A percentile compares a stretch with the other conserved stretches of the same genome.
These are phyloP conservation scores for Metarhizium sp. DNA, from an alignment of 2,329 filamentous ascomycete species.

Conservation along the genomic window DNA sequence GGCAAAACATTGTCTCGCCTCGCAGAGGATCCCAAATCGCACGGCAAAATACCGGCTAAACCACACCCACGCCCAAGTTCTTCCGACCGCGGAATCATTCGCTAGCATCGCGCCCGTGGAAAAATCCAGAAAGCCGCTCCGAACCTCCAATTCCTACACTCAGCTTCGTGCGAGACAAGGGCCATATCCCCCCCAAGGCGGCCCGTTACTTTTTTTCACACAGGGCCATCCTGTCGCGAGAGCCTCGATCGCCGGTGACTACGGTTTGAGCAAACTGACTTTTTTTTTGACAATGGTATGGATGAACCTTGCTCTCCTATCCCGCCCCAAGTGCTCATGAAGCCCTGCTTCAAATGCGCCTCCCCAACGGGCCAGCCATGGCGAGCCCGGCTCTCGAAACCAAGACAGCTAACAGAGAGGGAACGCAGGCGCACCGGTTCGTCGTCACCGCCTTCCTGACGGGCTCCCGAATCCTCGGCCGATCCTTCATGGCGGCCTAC, in stretches of 20 bases:
- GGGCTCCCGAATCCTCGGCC: constrained; percentile 83
- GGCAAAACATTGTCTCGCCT: not conserved
- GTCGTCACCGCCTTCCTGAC: constrained; percentile 87
- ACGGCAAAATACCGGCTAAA: constrained; percentile 19
- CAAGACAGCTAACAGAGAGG: not conserved
- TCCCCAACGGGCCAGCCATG: not conserved
- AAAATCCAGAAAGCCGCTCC: constrained; percentile 16
- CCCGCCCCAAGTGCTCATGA: not conserved
- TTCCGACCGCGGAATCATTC: constrained; percentile 20
- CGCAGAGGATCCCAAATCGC: too few species aligned
- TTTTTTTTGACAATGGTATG: constrained; percentile 19
- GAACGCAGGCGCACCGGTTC: constrained; percentile 71
- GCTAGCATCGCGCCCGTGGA: constrained; percentile 14
- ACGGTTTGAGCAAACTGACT: not conserved
- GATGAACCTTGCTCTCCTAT: constrained; percentile 6
- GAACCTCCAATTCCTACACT: constrained; percentile 11
- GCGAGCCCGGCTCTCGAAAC: not conserved
- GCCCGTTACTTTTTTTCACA: not conserved
- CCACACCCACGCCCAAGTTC: constrained; percentile 5
- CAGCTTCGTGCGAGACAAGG: constrained; percentile 15
- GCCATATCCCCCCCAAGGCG: constrained; percentile 9
- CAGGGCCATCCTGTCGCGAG: not conserved
- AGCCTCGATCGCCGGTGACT: constrained; percentile 1
- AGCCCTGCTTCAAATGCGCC: not conserved
- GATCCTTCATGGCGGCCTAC: constrained; percentile 89